phyloP scores from a whole-genome alignment of 148 eudicot genomes.

The Pharnaceum exiguum region DNA sequence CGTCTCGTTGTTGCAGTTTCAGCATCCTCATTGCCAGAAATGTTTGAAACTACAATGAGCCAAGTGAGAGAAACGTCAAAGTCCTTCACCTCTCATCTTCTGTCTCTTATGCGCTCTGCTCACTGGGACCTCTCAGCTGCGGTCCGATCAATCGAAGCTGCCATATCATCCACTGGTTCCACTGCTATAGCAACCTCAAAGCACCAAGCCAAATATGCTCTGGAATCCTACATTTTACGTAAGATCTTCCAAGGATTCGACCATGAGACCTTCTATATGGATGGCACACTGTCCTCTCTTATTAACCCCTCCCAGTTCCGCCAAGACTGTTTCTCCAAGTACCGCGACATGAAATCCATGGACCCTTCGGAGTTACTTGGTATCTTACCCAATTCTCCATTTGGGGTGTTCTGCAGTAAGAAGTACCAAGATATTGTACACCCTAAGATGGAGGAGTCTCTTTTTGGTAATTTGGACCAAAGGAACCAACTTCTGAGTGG shows the following conservation, averaged over 20 bases:
- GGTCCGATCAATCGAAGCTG: conserved; percentile 74
- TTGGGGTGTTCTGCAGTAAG: conserved; percentile 76
- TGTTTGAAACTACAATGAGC: conserved; percentile 67
- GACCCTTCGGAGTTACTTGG: conserved; percentile 92
- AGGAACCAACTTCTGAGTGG: conserved; percentile 67
- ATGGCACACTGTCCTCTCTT: conserved; percentile 81
- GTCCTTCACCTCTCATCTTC: conserved; percentile 70
- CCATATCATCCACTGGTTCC: conserved; percentile 33
- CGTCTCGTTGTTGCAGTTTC: conserved; percentile 38
- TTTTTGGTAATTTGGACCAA: conserved; percentile 83
- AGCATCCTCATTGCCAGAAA: conserved; percentile 63
- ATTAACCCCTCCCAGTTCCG: conserved; percentile 83
- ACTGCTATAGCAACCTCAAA: conserved; percentile 21
- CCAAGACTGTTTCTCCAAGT: conserved; percentile 74
- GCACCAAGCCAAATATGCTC: conserved; percentile 74
- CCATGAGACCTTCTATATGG: conserved; percentile 99
- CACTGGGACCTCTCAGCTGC: conserved; percentile 91
- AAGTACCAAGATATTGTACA: conserved; percentile 82
- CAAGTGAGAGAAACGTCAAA: conserved; percentile 65
- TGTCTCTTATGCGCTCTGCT: conserved; percentile 91
- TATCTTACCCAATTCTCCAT: conserved; percentile 69
- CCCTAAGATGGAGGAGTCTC: conserved; percentile 93
- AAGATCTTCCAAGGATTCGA: conserved; percentile 90
- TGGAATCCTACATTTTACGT: conserved; percentile 78
- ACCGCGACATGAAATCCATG: conserved; percentile 86